Conservation (phyloP, 2,329 filamentous ascomycete species). For the Calonectria leucothoes region DNA sequence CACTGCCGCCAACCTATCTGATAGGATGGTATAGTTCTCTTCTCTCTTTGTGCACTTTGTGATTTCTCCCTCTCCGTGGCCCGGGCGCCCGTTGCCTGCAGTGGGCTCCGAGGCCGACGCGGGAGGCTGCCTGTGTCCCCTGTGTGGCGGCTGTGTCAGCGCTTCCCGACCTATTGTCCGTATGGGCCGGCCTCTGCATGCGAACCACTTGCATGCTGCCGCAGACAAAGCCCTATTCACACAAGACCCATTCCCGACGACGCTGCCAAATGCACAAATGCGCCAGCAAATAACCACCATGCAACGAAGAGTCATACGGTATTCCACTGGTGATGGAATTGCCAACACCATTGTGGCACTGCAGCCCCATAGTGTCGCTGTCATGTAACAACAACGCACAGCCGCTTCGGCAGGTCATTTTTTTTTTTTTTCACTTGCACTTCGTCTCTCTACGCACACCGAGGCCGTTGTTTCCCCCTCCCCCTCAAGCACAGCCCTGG, state of each 20-base stretch:
- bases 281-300: conserved; percentile 39
- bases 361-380: conserved; percentile 38
- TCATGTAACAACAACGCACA: conserved; percentile 38
- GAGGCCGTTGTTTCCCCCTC: conserved; percentile 2
- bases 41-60: conserved; percentile 7
- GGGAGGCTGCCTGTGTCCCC: conserved; percentile 18
- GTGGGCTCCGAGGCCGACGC: conserved; percentile 10
- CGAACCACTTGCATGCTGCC: conserved; percentile 18
- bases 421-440: no score
- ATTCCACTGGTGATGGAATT: conserved; percentile 37
- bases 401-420: not conserved
- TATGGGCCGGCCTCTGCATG: not conserved
- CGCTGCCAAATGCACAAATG: conserved; percentile 27
- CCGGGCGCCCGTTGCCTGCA: conserved; percentile 11
- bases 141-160: conserved; percentile 11
- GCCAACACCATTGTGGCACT: conserved; percentile 38
- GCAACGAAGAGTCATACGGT: conserved; percentile 42
- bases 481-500: conserved; percentile 3
- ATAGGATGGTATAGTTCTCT: conserved; percentile 24
- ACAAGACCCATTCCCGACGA: conserved; percentile 22
- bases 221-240: conserved; percentile 20
- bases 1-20: conserved; percentile 27
- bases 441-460: conserved; percentile 10
- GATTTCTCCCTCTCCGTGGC: not conserved
- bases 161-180: not conserved